Percentiles rank a stretch among this genome's conserved stretches.
These are phyloP conservation scores for Blastomyces gilchristii DNA, from an alignment of 2,329 filamentous ascomycete genomes.

Conservation along the genomic window DNA sequence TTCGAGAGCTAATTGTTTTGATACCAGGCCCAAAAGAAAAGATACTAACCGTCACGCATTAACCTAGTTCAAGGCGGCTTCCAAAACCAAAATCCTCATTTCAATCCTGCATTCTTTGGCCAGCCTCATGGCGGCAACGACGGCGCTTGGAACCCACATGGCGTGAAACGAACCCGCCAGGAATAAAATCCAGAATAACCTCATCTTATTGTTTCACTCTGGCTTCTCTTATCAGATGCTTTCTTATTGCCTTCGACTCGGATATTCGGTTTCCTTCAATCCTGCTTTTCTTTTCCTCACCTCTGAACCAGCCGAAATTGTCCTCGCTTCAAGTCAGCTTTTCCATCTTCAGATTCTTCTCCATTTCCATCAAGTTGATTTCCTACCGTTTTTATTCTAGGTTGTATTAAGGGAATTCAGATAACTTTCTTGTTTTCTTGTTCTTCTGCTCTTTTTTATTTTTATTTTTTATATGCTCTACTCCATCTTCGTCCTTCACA, in stretches of 20 bases:
- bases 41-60: background rate
- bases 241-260: background rate
- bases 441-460: background rate
- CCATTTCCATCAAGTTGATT: background rate
- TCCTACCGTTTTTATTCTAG: constrained; percentile 8
- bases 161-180: constrained; percentile 66
- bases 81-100: constrained; percentile 58
- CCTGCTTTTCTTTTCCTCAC: background rate
- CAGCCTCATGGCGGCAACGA: constrained; percentile 41
- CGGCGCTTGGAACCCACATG: constrained; percentile 70
- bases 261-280: background rate
- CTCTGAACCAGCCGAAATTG: constrained; percentile 1
- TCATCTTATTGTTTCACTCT: background rate
- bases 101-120: constrained; percentile 64
- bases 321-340: background rate
- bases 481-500: background rate
- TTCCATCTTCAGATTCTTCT: background rate
- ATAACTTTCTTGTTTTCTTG: background rate
- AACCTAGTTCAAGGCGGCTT: constrained; percentile 44
- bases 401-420: constrained; percentile 9
- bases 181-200: constrained; percentile 38
- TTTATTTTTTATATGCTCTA: background rate
- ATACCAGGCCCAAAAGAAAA: background rate
- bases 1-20: background rate
- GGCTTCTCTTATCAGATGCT: background rate